phyloP scores from a whole-genome alignment of 768 basidiomycete species.

The Russula earlei region DNA sequence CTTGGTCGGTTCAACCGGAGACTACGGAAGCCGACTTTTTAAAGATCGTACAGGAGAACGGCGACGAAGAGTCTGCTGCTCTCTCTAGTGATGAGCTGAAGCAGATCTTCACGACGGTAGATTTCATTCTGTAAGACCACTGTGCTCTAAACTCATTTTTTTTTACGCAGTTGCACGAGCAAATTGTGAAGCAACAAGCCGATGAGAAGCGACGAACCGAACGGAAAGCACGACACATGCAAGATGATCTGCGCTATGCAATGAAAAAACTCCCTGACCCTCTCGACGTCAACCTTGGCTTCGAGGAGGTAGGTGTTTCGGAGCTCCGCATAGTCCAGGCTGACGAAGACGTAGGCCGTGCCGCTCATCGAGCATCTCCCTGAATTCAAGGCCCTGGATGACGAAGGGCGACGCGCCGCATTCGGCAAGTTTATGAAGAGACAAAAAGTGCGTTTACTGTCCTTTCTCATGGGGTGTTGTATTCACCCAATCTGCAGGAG shows the following conservation, averaged over 20 bases:
- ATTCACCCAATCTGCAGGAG: constrained; percentile 38
- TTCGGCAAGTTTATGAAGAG: constrained; percentile 84
- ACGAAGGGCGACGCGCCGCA: constrained; percentile 72
- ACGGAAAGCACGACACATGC: constrained; percentile 73
- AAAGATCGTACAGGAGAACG: constrained; percentile 45
- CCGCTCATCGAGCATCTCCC: constrained; percentile 72
- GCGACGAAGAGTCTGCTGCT: constrained; percentile 40
- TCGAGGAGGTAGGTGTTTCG: constrained; percentile 61
- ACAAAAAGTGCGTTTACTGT: constrained; percentile 55
- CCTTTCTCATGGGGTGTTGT: background rate
- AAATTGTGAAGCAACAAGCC: constrained; percentile 63
- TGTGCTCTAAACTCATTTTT: background rate
- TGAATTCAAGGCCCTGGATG: constrained; percentile 81
- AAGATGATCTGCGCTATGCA: constrained; percentile 94
- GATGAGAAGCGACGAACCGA: constrained; percentile 85
- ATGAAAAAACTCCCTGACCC: constrained; percentile 82
- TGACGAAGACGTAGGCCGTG: constrained; percentile 40
- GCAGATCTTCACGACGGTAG: constrained; percentile 54
- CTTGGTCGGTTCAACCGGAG: constrained; percentile 40
- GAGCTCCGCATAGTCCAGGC: constrained; percentile 2
- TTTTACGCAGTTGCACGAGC: constrained; percentile 52
- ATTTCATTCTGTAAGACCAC: constrained; percentile 21
- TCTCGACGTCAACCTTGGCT: constrained; percentile 63
- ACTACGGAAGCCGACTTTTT: constrained; percentile 60
- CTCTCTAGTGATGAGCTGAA: constrained; percentile 45